These are phyloP conservation scores for Filosporella fistucella DNA, from an alignment of 495 filamentous ascomycete genomes.

Conservation along the genomic window DNA sequence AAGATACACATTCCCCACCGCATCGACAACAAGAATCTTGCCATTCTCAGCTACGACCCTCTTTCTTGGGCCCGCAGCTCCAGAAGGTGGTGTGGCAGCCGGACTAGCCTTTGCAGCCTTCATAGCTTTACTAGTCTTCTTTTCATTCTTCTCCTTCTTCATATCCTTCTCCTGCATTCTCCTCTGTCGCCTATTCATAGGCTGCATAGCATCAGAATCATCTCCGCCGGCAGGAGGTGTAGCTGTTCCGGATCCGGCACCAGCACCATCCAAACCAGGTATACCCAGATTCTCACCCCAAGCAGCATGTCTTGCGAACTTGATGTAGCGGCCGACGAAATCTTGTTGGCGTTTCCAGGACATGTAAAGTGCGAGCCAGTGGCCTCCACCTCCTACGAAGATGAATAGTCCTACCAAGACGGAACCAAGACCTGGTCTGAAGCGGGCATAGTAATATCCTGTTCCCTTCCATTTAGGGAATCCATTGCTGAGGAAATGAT, in stretches of 20 bases:
- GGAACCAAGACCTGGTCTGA: conserved; percentile 81
- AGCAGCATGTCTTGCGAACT: conserved; percentile 78
- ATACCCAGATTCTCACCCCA: conserved; percentile 79
- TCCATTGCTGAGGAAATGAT: conserved; percentile 89
- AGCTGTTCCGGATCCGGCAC: conserved; percentile 27
- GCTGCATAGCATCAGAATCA: conserved; percentile 40
- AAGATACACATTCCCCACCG: conserved; percentile 83
- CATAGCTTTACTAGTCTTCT: conserved; percentile 27
- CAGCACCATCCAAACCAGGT: conserved; percentile 55
- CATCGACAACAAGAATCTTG: conserved; percentile 90
- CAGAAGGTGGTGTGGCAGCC: conserved; percentile 43
- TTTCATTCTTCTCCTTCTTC: conserved; percentile 53
- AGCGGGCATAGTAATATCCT: conserved; percentile 94
- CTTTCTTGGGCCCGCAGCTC: conserved; percentile 63
- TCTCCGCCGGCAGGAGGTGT: conserved; percentile 39
- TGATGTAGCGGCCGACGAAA: conserved; percentile 87
- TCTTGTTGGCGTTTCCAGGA: conserved; percentile 84
- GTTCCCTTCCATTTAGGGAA: conserved; percentile 97
- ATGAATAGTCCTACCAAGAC: conserved; percentile 83
- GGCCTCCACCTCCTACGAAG: conserved; percentile 74
- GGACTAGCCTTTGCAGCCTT: conserved; percentile 47
- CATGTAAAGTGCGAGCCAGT: conserved; percentile 80
- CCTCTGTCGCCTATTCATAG: conserved; percentile 83
- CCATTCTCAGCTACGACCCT: conserved; percentile 88
- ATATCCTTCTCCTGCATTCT: conserved; percentile 79